phyloP scores from a whole-genome alignment of 106 monocot genomes.

The Triglochin maritima region DNA sequence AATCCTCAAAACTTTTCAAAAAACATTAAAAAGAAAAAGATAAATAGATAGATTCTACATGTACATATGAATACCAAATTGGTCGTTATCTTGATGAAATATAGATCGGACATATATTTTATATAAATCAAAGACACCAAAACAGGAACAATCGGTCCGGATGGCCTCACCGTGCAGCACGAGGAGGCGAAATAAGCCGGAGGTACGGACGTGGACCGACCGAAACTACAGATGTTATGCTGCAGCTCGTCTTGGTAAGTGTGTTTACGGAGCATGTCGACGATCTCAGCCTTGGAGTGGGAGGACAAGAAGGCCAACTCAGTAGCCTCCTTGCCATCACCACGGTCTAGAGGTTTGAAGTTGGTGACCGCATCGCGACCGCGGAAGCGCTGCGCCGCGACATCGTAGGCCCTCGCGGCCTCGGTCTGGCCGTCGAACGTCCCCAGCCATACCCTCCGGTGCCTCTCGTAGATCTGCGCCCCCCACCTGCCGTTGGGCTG shows the following conservation, averaged over 20 bases:
- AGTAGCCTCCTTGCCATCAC: constrained; percentile 13
- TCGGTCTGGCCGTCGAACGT: constrained; percentile 60
- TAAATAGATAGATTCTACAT: too few relatives aligned
- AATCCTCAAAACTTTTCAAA: too few relatives aligned
- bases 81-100: too few relatives aligned
- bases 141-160: background rate
- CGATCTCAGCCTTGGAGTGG: constrained; percentile 64
- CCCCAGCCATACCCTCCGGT: constrained; percentile 83
- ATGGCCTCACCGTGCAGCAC: background rate
- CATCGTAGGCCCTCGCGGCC: constrained; percentile 65
- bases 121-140: too few relatives aligned
- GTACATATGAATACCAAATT: too few relatives aligned
- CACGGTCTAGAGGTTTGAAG: constrained; percentile 40
- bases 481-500: constrained; percentile 85
- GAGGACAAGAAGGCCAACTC: constrained; percentile 56
- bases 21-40: too few relatives aligned
- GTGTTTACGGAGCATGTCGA: constrained; percentile 87
- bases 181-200: background rate
- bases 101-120: too few relatives aligned
- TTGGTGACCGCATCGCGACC: constrained; percentile 80
- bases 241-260: constrained; percentile 64
- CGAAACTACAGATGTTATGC: constrained; percentile 15
- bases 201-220: background rate
- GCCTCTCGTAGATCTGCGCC: constrained; percentile 83
- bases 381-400: constrained; percentile 73